Percentiles rank a stretch among this genome's conserved stretches.
phyloP scores from a whole-genome alignment of 176 grass and related monocot genomes.

The Zea mays region Zm-B73-REFERENCE-NAM-5.0 NC_050102.1:166954501-166955000 shows the following conservation, averaged over 20 bases:
- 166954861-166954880: slow-evolving; percentile 17
- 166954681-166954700: slow-evolving; percentile 90
- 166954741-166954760: slow-evolving; percentile 79
- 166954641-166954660: slow-evolving; percentile 62
- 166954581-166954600: neutral
- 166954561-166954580: neutral
- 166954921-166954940: neutral
- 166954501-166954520: slow-evolving; percentile 91
- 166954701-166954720: slow-evolving; percentile 83
- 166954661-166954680: slow-evolving; percentile 70
- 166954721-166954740: slow-evolving; percentile 84
- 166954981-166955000: neutral
- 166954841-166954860: neutral
- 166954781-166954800: slow-evolving; percentile 58
- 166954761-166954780: slow-evolving; percentile 79
- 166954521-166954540: slow-evolving; percentile 56
- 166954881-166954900: neutral
- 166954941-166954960: neutral
- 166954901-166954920: neutral
- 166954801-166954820: neutral
- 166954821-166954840: slow-evolving; percentile 14
- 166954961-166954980: neutral
- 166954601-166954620: neutral
- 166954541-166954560: neutral
- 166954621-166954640: slow-evolving; percentile 23